These are phyloP conservation scores for Phaffia australis DNA, from an alignment of 768 basidiomycete species.

Conservation along the genomic window DNA sequence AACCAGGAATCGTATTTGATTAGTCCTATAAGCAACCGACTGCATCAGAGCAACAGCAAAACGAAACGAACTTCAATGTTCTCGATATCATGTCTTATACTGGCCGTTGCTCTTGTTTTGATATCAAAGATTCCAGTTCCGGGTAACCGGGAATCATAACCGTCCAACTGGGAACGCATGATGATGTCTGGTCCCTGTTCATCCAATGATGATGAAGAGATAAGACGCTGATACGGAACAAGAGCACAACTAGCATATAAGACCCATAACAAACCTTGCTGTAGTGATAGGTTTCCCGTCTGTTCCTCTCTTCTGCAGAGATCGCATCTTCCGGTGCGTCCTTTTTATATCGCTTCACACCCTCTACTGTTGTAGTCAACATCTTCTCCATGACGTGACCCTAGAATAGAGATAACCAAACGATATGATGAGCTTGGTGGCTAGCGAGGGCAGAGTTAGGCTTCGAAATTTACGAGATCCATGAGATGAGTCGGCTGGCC, in stretches of 20 bases:
- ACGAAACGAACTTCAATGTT: constrained; percentile 55
- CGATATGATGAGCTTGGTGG: background rate
- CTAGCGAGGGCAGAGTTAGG: background rate
- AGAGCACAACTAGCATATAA: background rate
- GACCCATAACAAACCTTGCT: constrained; percentile 49
- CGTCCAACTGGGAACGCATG: constrained; percentile 93
- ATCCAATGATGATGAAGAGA: background rate
- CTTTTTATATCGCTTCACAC: constrained; percentile 48
- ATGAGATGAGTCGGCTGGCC: constrained; percentile 29
- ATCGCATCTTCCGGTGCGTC: constrained; percentile 37
- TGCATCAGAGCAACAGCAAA: background rate
- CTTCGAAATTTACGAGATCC: constrained; percentile 32
- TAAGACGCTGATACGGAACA: background rate
- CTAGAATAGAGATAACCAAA: constrained; percentile 39
- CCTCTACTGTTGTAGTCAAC: constrained; percentile 54
- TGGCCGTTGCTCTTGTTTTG: constrained; percentile 79
- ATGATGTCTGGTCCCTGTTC: constrained; percentile 48
- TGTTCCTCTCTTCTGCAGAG: constrained; percentile 35
- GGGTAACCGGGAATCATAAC: constrained; percentile 65
- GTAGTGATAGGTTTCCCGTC: constrained; percentile 70
- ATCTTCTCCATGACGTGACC: constrained; percentile 83
- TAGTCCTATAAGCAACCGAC: background rate
- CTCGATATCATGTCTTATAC: constrained; percentile 70
- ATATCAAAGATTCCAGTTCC: constrained; percentile 90
- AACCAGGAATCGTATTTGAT: background rate